These are phyloP conservation scores for Lomentospora prolificans DNA, from an alignment of 2,329 filamentous ascomycete genomes.

Conservation along the genomic window DNA sequence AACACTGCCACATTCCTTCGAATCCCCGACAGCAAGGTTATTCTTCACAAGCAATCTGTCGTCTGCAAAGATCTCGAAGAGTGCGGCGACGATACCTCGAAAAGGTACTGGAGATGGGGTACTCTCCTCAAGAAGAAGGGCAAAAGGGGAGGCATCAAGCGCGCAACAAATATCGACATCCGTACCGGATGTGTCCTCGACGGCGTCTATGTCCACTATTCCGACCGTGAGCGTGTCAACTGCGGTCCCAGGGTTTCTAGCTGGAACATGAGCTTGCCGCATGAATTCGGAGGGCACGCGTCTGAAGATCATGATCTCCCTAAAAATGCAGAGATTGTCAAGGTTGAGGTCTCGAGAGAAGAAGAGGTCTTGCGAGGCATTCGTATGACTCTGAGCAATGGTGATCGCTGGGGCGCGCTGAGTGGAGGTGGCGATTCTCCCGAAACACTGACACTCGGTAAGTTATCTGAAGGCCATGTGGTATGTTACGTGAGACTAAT, in stretches of 20 bases:
- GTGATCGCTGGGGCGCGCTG: conserved; percentile 14
- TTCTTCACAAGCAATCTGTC: conserved; percentile 27
- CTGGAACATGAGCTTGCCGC: conserved; percentile 12
- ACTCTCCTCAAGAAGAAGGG: conserved; percentile 22
- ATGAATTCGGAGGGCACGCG: conserved; percentile 21
- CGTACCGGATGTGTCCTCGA: conserved; percentile 33
- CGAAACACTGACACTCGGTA: not conserved
- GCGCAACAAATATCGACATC: conserved; percentile 32
- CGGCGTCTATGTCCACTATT: conserved; percentile 33
- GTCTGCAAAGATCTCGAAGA: conserved; percentile 11
- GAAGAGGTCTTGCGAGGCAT: conserved; percentile 13
- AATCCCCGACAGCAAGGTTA: conserved; percentile 27
- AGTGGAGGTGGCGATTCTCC: conserved; percentile 4
- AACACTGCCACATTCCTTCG: conserved; percentile 20
- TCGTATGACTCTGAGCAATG: conserved; percentile 16
- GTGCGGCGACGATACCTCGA: conserved; percentile 7
- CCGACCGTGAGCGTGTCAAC: conserved; percentile 29
- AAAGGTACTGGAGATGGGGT: conserved; percentile 18
- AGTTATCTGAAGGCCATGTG: no score
- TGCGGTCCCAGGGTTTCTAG: conserved; percentile 25
- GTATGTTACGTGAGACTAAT: no score
- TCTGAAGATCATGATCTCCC: conserved; percentile 16
- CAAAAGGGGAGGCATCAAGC: conserved; percentile 21
- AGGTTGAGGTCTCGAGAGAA: conserved; percentile 18
- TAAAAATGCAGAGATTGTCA: conserved; percentile 18